Evolutionary conservation across 2,329 filamentous ascomycete species (phyloP).

Genomic region (Monilinia fructicola): DNA sequence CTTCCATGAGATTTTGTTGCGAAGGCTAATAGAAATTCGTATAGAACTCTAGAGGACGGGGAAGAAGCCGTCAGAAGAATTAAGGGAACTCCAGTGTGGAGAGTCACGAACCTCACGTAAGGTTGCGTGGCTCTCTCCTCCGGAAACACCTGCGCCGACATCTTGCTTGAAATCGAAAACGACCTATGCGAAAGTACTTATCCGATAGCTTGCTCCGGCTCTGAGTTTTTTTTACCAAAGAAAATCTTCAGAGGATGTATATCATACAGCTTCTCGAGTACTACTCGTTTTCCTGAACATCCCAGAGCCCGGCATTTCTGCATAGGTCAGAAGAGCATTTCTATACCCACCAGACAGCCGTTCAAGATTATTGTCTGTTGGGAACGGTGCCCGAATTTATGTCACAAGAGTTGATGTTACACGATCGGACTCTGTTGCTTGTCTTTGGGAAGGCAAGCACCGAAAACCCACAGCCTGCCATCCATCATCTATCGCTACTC

Average conservation of each 20-base stretch:
- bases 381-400: not conserved
- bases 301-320: not conserved
- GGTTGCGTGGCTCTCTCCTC: not conserved
- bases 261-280: slow-evolving; percentile 1
- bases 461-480: not conserved
- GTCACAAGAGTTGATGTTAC: not conserved
- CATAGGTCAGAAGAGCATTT: not conserved
- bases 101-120: not conserved
- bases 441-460: not conserved
- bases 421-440: not conserved
- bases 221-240: not conserved
- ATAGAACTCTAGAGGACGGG: slow-evolving; percentile 14
- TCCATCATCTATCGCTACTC: not conserved
- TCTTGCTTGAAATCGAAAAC: not conserved
- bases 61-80: slow-evolving; percentile 19
- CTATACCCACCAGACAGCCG: not conserved
- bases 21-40: not conserved
- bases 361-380: not conserved
- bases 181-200: not conserved
- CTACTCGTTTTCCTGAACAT: not conserved
- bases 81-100: not conserved
- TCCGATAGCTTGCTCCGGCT: not conserved
- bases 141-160: not conserved
- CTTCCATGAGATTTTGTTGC: not conserved
- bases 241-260: too few relatives aligned